Base-by-base conservation (phyloP, 163 green algal species). In the Prototheca stagnorum region DNA sequence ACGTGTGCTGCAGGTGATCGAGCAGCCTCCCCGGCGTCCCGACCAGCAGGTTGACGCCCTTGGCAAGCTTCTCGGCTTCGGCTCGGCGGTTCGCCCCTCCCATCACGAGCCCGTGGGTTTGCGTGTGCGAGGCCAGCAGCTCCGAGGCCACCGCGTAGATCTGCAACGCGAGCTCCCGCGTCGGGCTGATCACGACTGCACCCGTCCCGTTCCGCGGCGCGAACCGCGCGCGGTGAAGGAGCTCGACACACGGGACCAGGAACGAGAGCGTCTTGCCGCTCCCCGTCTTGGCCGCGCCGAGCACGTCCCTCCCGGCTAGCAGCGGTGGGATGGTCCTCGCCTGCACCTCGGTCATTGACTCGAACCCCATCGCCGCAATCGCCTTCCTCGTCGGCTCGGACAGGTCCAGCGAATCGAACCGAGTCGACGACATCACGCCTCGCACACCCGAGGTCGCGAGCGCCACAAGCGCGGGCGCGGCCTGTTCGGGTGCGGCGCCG, bases 211-310 rank as follows among this genome's bases (percentile, higher is more conserved):
- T 97, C 27, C 84, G 63, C 4, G 81, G 84, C 72, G 85, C 87
- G 74, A 95, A 96, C 49, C 84, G 81, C 27, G 78, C 81, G 25
- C 73, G 62, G 64, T 93, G 79, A 43, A 99, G 70, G 60, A 95
- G 71, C 77, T 99, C 90, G 4, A 84, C 59, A 21, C 62, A 74
- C 11, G 90, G 90, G 23, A 99, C 80, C n/a, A 99, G 66, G 56
- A 97, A 99, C 1, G 89, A 86, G 5, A 99, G 71, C 22, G 90
- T 98, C 71, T 99, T 99, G 42, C 90, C 90, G 20, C 79, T 93
- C 6, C 90, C 90, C 48, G 90, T 98, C 27, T 88, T 75, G 16
- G 90, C 89, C 4, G 86, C 85, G 3, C 78, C 90, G 41, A 98
- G 75, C 43, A 98, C 70, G 57, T 98, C 90, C 20, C 77, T 56